A percentile compares a stretch with the other conserved stretches of the same genome.
Evolutionary conservation across 116 monocot genomes (phyloP).

Genomic region (Cymodocea nodosa): DNA sequence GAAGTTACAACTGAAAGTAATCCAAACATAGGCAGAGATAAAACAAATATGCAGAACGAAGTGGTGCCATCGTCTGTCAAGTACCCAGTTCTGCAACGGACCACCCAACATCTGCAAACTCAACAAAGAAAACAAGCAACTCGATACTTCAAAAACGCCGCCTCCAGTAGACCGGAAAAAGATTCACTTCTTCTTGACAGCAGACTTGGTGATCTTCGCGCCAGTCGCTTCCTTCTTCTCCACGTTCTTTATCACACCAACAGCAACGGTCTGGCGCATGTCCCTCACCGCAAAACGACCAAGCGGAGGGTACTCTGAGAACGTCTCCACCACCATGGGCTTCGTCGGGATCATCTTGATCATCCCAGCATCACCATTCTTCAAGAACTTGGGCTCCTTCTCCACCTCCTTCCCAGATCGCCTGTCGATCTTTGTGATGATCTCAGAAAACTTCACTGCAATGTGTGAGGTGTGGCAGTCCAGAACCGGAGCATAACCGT

Average conservation of each 20-base stretch:
- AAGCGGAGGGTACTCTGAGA: conserved; percentile 20
- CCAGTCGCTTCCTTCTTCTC: conserved; percentile 26
- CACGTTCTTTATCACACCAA: conserved; percentile 25
- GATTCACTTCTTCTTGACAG: conserved; percentile 24
- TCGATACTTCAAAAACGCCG: too few species aligned
- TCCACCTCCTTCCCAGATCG: conserved; percentile 20
- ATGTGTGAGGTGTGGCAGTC: conserved; percentile 27
- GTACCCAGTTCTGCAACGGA: too few species aligned
- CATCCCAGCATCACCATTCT: conserved; percentile 21
- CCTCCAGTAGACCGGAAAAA: too few species aligned
- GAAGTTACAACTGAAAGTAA: too few species aligned
- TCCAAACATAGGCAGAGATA: too few species aligned
- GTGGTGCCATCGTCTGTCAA: not conserved
- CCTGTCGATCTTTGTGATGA: conserved; percentile 20
- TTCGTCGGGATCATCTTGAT: conserved; percentile 24
- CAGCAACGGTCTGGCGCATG: conserved; percentile 30
- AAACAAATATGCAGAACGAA: not conserved
- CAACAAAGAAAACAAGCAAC: too few species aligned
- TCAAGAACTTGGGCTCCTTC: conserved; percentile 20
- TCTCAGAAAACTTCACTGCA: conserved; percentile 21
- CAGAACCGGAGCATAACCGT: conserved; percentile 17
- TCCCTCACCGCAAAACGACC: conserved; percentile 24
- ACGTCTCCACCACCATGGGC: conserved; percentile 34
- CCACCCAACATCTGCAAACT: too few species aligned
- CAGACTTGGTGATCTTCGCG: conserved; percentile 29